A percentile compares a stretch with the other conserved stretches of the same genome.
These are phyloP conservation scores for Uncinocarpus reesii DNA, from an alignment of 2,329 filamentous ascomycete species.

Conservation along the genomic window DNA sequence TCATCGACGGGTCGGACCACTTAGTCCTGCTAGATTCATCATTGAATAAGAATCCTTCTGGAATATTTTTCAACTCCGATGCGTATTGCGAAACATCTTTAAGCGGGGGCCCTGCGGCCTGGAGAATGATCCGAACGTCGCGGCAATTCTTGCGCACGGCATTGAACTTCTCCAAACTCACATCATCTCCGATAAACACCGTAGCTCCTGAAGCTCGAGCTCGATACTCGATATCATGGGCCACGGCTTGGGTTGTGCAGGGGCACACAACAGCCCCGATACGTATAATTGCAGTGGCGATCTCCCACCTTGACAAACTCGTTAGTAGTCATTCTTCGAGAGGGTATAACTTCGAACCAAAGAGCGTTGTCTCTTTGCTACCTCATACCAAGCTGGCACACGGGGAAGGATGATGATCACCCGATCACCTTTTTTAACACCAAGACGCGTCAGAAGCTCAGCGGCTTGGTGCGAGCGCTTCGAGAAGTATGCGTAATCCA, in stretches of 20 bases:
- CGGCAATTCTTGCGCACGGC: conserved; percentile 25
- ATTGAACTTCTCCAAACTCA: conserved; percentile 28
- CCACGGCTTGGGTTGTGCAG: conserved; percentile 31
- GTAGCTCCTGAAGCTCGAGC: conserved; percentile 27
- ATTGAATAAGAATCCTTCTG: conserved; percentile 19
- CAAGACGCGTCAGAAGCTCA: conserved; percentile 25
- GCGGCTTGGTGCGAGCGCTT: conserved; percentile 30
- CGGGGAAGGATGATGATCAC: conserved; percentile 31
- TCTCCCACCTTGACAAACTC: conserved; percentile 29
- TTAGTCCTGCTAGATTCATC: conserved; percentile 17
- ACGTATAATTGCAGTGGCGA: conserved; percentile 30
- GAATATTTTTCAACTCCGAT: conserved; percentile 21
- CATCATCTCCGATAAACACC: conserved; percentile 31
- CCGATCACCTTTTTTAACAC: conserved; percentile 27
- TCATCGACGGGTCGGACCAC: conserved; percentile 26
- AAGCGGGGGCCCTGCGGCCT: conserved; percentile 20
- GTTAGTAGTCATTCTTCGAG: not conserved
- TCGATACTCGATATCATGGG: conserved; percentile 34
- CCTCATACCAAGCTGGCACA: conserved; percentile 26
- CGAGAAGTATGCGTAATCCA: conserved; percentile 31
- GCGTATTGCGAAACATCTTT: conserved; percentile 23
- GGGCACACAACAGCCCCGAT: conserved; percentile 32
- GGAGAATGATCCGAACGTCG: conserved; percentile 27
- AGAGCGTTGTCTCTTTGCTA: not conserved
- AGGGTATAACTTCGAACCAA: not conserved